A percentile compares a stretch with the other conserved stretches of the same genome.
Conservation (phyloP, 2,329 filamentous ascomycete species). For the Polytolypa hystricis region DNA sequence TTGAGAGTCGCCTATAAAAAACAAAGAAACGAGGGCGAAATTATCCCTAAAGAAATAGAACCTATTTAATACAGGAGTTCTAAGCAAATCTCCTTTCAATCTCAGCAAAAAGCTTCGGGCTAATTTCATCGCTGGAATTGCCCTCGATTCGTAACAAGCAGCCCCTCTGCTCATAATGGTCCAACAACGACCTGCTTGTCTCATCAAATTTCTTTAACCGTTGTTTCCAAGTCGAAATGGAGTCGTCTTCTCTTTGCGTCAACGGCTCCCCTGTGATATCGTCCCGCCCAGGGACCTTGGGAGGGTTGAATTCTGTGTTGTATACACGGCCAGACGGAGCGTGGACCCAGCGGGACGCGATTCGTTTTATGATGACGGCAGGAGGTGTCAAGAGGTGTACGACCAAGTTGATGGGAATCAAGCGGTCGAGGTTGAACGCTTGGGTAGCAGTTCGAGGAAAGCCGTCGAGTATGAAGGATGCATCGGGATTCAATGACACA, state of each 20-base stretch:
- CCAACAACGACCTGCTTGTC: constrained; percentile 70
- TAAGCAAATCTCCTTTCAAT: constrained; percentile 64
- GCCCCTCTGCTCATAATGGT: constrained; percentile 77
- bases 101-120: constrained; percentile 72
- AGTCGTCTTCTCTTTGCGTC: constrained; percentile 74
- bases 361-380: constrained; percentile 76
- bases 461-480: constrained; percentile 90
- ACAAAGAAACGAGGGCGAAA: no score
- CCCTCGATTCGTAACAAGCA: constrained; percentile 81
- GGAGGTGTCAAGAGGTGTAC: constrained; percentile 78
- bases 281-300: constrained; percentile 67
- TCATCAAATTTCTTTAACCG: constrained; percentile 77
- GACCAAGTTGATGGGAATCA: constrained; percentile 91
- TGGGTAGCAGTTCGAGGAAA: constrained; percentile 84
- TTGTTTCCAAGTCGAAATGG: constrained; percentile 71
- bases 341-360: constrained; percentile 88
- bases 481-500: constrained; percentile 55
- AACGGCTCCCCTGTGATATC: constrained; percentile 84
- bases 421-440: constrained; percentile 61
- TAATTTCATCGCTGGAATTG: constrained; percentile 89
- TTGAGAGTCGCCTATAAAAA: no score
- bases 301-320: constrained; percentile 86
- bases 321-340: constrained; percentile 84
- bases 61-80: not conserved
- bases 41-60: constrained; percentile 2